Conservation (phyloP, 805 yeast species). For the Saccharomycopsis oosterbeekiorum region DNA sequence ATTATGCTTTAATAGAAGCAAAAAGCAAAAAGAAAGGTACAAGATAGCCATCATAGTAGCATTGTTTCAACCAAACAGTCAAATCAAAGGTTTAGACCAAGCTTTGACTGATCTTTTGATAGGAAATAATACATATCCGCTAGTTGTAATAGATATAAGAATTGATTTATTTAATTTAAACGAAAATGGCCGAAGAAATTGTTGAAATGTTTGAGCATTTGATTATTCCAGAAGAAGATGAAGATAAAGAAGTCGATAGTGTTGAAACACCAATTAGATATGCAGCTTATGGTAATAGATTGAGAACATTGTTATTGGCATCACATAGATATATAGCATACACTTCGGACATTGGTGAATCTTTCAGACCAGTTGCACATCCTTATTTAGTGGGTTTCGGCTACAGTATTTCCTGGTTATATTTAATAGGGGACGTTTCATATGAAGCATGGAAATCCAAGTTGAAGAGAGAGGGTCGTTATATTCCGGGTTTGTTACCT, state of each 20-base stretch:
- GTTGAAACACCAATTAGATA: slow-evolving; percentile 51
- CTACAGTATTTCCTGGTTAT: slow-evolving; percentile 69
- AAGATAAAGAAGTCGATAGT: slow-evolving; percentile 24
- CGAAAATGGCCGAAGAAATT: background rate
- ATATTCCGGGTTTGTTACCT: slow-evolving; percentile 51
- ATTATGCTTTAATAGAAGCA: background rate
- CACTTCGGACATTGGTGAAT: slow-evolving; percentile 80
- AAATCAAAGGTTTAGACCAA: too few relatives aligned
- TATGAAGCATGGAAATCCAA: slow-evolving; percentile 66
- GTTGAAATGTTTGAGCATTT: slow-evolving; percentile 1
- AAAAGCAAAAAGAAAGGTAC: too few relatives aligned
- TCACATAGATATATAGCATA: slow-evolving; percentile 79
- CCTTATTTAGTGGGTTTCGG: slow-evolving; percentile 55
- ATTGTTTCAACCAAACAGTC: too few relatives aligned
- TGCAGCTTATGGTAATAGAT: slow-evolving; percentile 72
- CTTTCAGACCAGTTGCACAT: slow-evolving; percentile 74
- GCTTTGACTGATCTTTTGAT: too few relatives aligned
- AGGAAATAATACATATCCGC: too few relatives aligned
- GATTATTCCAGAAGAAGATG: background rate
- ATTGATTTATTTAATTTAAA: too few relatives aligned
- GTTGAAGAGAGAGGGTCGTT: slow-evolving; percentile 55
- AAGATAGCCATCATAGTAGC: too few relatives aligned
- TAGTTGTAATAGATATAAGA: too few relatives aligned
- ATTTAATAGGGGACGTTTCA: slow-evolving; percentile 64
- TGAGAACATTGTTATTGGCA: slow-evolving; percentile 60